Evolutionary conservation across 2,329 filamentous ascomycete species (phyloP), one percentile per base, ranked within the genome.

Genomic region (Huntiella decipiens): DNA sequence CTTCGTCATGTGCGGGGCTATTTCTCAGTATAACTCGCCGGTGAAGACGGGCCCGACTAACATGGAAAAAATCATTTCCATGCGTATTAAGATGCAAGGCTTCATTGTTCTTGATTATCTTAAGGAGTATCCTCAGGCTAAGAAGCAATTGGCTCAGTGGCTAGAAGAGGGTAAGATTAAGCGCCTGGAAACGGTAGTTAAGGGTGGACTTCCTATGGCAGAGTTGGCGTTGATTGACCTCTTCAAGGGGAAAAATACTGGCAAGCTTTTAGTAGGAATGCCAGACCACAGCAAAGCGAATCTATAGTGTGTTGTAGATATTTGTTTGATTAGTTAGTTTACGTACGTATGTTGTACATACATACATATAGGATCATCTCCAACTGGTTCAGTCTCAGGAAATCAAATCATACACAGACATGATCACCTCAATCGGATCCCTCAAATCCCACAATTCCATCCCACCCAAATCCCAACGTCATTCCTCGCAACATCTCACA

Each of bases 91-190:
- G 45, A 74, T 82, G 66, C 68, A 79, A 61, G 79, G 79, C 0
- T 86, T 87, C 60, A 78, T 86, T 51, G 71, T 84, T 42, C 72
- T 82, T 46, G 82, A 86, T 57, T 82, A 70, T 55, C 60, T 58
- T 4, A 62, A 69, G 44, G 66, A 78, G 54, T 81, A 71, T 56
- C 56, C 66, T 0, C 58, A 62, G 37, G 82, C 78, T 1, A 61
- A 70, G 52, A 63, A 69, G 56, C 67, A 84, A 53, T 62, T 86
- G 11, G 68, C 68, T 1, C 59, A 71, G 51, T 86, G 81, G 80
- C 57, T 84, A n/a, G 63, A 64, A 2, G 74, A 83, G 56, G 82
- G 82, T 43, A 82, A 77, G 62, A 60, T 87, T 51, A 74, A 82
- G 68, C 63, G 75, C 48, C 77, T 77, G 57, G 79, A 85, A 60